phyloP scores from a whole-genome alignment of 495 filamentous ascomycete species.

The Geoglossum glabrum region DNA sequence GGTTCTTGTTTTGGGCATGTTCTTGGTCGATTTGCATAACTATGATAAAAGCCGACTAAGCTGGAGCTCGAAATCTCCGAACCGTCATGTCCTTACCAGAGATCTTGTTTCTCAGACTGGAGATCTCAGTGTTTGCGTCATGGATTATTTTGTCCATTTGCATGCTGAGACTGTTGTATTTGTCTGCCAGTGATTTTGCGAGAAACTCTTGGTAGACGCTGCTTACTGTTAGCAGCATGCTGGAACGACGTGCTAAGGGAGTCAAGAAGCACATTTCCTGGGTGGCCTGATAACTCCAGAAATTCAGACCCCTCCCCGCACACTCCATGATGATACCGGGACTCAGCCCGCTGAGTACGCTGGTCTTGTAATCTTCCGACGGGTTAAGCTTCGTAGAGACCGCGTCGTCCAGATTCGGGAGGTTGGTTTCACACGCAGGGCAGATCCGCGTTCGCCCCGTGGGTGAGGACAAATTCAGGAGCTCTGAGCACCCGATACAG shows the following conservation, averaged over 20 bases:
- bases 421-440: slow-evolving; percentile 58
- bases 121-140: slow-evolving; percentile 66
- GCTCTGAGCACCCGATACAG: slow-evolving; percentile 55
- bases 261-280: slow-evolving; percentile 56
- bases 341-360: slow-evolving; percentile 65
- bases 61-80: background rate
- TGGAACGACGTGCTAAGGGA: background rate
- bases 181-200: slow-evolving; percentile 52
- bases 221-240: slow-evolving; percentile 8
- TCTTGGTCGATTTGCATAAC: slow-evolving; percentile 48
- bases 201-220: slow-evolving; percentile 71
- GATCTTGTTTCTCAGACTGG: slow-evolving; percentile 41
- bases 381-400: slow-evolving; percentile 60
- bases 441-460: slow-evolving; percentile 38
- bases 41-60: slow-evolving; percentile 12
- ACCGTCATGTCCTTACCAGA: slow-evolving; percentile 19
- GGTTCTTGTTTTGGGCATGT: slow-evolving; percentile 49
- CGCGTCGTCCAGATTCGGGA: slow-evolving; percentile 59
- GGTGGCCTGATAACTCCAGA: slow-evolving; percentile 81
- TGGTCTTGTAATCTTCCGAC: slow-evolving; percentile 85
- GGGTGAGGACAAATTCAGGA: slow-evolving; percentile 40
- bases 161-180: slow-evolving; percentile 42
- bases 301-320: slow-evolving; percentile 59
- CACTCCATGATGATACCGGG: slow-evolving; percentile 82
- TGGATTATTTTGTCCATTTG: slow-evolving; percentile 66